Evolutionary conservation across 2,329 filamentous ascomycete species (phyloP).

Genomic region (Colletotrichum sp.): DNA sequence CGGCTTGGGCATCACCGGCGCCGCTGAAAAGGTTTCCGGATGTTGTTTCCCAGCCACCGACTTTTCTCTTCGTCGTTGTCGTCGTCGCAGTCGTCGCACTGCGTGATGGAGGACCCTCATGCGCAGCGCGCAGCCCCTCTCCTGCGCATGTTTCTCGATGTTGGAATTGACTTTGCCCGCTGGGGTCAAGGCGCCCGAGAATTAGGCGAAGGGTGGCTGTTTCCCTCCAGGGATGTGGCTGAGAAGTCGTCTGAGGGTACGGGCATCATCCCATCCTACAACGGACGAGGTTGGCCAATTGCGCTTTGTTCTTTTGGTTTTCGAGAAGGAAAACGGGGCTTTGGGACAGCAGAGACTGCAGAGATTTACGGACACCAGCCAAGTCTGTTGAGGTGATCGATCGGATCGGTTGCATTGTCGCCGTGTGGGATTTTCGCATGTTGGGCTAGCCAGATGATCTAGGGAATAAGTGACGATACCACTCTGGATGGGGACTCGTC

Average conservation of each 20-base stretch:
- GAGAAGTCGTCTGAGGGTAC: slow-evolving; percentile 10
- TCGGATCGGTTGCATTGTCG: slow-evolving; percentile 11
- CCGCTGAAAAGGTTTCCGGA: slow-evolving; percentile 3
- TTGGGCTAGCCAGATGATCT: slow-evolving; percentile 10
- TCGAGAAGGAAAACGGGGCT: slow-evolving; percentile 11
- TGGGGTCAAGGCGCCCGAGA: not conserved
- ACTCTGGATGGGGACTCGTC: slow-evolving; percentile 10
- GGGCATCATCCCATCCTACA: slow-evolving; percentile 17
- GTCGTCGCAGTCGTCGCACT: not conserved
- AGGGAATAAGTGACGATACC: slow-evolving; percentile 11
- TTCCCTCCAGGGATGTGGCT: slow-evolving; percentile 18
- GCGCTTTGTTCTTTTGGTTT: slow-evolving; percentile 1
- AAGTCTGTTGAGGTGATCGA: slow-evolving; percentile 1
- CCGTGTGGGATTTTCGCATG: not conserved
- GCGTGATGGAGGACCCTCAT: not conserved
- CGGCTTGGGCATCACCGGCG: slow-evolving; percentile 21
- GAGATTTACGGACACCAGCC: not conserved
- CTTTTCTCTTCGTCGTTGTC: not conserved
- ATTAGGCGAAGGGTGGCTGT: slow-evolving; percentile 16
- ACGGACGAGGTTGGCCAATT: slow-evolving; percentile 15
- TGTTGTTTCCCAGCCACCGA: slow-evolving; percentile 20
- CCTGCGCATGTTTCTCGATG: not conserved
- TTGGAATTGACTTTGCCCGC: slow-evolving; percentile 16
- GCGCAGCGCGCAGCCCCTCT: not conserved
- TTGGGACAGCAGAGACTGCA: not conserved